Evolutionary conservation across 75 land plant genomes (phyloP), one percentile per base, ranked within the genome.

Genomic region (Sequoia sempervirens): DNA sequence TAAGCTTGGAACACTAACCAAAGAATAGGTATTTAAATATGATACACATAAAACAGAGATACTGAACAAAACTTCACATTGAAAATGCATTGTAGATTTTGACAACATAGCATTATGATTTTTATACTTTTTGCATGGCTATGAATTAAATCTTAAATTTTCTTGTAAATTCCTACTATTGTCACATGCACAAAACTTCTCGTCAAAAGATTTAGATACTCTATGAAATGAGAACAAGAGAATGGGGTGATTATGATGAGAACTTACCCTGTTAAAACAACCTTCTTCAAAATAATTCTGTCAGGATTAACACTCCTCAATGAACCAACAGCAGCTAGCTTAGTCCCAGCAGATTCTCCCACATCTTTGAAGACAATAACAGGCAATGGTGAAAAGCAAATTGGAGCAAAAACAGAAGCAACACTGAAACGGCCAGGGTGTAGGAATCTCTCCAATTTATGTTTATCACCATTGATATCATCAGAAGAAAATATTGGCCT

Each of bases 401-500:
- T 88, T 17, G 99, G 99, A 36, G 93, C 94, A 91, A 91, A 95
- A 36, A 96, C 83, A 30, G 99, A 96, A 61, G 99, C 99, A 30
- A 97, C 64, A 17, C 92, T 87, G 82, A 96, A 96, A 26, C 93
- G 87, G 23, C 99, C 99, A 82, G 95, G 90, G 86, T 96, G 98
- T 54, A 97, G 92, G 87, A 97, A 97, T 80, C 94, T 92, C 87
- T 97, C 99, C 92, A 95, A 91, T 86, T 95, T 97, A 85, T 97
- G 97, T 89, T 95, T 96, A 84, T 97, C 95, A 68, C 93, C 87
- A 85, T 94, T 96, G 2, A 96, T 85, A 80, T 87, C 93, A 84
- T 96, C 98, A 20, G 98, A 87, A 26, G 99, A 97, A 87, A 94
- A 96, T 82, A 97, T 83, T 72, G 99, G 98, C 89, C 99, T 97